Evolutionary conservation across 805 yeast genomes (phyloP), one percentile per base, ranked within the genome.

Genomic region (Teunomyces stri): DNA sequence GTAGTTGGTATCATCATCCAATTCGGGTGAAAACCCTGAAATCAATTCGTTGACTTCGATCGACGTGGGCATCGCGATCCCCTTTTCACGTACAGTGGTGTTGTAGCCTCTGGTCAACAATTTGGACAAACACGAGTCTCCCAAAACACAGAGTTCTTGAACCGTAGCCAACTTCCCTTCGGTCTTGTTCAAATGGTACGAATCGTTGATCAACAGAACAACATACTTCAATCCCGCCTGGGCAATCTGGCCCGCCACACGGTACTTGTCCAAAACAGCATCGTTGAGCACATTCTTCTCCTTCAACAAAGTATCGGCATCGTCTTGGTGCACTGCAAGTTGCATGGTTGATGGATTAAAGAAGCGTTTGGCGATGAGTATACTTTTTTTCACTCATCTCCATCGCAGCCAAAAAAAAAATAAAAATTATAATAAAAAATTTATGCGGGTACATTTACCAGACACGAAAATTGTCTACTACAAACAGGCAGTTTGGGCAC

Each of bases 1-100:
- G 50, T 74, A 57, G 28, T 74, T 74, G 6, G 68, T 61, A 28
- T 63, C 69, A 54, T 83, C 87, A 61, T 83, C 90, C 44, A 86
- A 65, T 66, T 90, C 97, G 36, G 99, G 99, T 28, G 96, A 76
- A 66, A 87, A 88, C 9, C 96, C 96, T 48, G 73, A 67, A 18
- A 84, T 80, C 45, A 87, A 76, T 61, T 87, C 90, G 63, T 89
- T 87, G 45, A 87, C 84, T 68, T 90, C 96, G 51, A 94, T 81
- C 44, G 88, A 79, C 13, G 90, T 90, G n/a, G 99, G 99, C 51
- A 79, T 80, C 7, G 97, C 88, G 62, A 94, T 87, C 50, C 98
- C 97, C 69, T 87, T 89, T 73, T 94, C 99, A 55, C 79, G 76
- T 27, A 84, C 85, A 43, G 76, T 75, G 55, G 71, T 71, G 56